Percentiles rank a stretch among this genome's conserved stretches.
phyloP scores from a whole-genome alignment of 306 rosid species.

The Vigna radiata region DNA sequence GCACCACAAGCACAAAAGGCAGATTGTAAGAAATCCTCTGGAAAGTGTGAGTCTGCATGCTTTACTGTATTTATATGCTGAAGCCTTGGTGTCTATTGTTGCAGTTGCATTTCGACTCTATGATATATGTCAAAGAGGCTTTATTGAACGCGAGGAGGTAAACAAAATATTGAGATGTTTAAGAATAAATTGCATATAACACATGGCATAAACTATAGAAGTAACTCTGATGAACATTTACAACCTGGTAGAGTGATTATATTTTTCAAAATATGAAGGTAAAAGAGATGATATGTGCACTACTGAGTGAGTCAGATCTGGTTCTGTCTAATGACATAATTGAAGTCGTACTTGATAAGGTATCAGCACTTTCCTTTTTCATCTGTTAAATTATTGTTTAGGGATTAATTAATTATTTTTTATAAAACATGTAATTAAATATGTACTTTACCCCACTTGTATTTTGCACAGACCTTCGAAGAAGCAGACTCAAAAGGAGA shows the following conservation, averaged over 20 bases:
- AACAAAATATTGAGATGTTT: background rate
- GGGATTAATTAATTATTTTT: constrained; percentile 16
- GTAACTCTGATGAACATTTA: background rate
- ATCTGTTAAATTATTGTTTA: background rate
- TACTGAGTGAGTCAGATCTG: constrained; percentile 62
- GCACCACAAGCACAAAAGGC: constrained; percentile 59
- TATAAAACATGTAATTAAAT: background rate
- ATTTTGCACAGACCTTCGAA: constrained; percentile 51
- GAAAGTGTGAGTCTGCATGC: constrained; percentile 9
- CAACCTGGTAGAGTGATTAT: constrained; percentile 7
- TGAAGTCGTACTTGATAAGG: constrained; percentile 61
- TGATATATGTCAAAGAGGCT: constrained; percentile 61
- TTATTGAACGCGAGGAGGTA: constrained; percentile 64
- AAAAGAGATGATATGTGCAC: constrained; percentile 61
- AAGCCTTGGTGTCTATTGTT: constrained; percentile 27
- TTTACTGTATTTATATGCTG: constrained; percentile 16
- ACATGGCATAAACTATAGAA: background rate
- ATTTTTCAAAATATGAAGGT: constrained; percentile 48
- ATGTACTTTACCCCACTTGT: background rate
- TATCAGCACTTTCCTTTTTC: background rate
- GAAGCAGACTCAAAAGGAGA: constrained; percentile 70
- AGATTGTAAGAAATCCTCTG: constrained; percentile 48
- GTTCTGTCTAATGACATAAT: constrained; percentile 58
- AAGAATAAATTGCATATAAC: background rate
- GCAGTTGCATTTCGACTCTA: constrained; percentile 68